These are phyloP conservation scores for Cyclotella sp. DNA, from an alignment of 108 stramenopile species.

Conservation along the genomic window DNA sequence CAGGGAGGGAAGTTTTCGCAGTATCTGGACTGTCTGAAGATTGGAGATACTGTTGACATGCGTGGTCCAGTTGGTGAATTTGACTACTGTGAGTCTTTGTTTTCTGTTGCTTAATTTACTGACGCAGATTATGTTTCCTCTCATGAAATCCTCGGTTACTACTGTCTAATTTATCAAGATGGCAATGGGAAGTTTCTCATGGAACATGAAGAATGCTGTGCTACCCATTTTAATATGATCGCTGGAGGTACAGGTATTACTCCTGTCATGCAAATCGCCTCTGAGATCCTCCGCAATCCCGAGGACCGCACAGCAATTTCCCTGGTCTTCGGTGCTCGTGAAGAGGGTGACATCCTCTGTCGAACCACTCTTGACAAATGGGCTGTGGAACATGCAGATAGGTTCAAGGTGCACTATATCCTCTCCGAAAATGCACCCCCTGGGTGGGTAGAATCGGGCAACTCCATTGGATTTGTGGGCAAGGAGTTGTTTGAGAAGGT, in stretches of 20 bases:
- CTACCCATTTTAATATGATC: conserved; percentile 91
- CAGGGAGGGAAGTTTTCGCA: conserved; percentile 97
- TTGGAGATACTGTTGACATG: conserved; percentile 91
- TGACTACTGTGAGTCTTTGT: conserved; percentile 67
- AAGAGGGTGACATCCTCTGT: conserved; percentile 93
- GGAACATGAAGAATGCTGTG: conserved; percentile 69
- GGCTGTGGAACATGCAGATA: conserved; percentile 77
- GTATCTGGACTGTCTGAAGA: conserved; percentile 83
- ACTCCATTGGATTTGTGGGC: conserved; percentile 91
- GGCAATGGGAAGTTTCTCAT: conserved; percentile 89
- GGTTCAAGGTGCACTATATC: conserved; percentile 95
- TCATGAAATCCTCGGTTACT: not conserved
- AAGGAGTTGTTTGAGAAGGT: conserved; percentile 79
- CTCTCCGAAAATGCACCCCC: conserved; percentile 75
- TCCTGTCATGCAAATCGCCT: conserved; percentile 92
- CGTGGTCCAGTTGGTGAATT: conserved; percentile 94
- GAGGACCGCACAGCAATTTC: conserved; percentile 86
- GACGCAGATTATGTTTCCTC: not conserved
- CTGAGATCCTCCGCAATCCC: conserved; percentile 88
- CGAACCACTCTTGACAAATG: conserved; percentile 91
- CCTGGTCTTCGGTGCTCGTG: conserved; percentile 94
- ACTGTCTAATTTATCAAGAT: conserved; percentile 4
- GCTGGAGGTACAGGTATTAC: conserved; percentile 99
- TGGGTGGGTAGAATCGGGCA: conserved; percentile 68
- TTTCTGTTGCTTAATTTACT: not conserved